These are phyloP conservation scores for Phytophthora europaea DNA, from an alignment of 352 stramenopile species.

Conservation along the genomic window DNA sequence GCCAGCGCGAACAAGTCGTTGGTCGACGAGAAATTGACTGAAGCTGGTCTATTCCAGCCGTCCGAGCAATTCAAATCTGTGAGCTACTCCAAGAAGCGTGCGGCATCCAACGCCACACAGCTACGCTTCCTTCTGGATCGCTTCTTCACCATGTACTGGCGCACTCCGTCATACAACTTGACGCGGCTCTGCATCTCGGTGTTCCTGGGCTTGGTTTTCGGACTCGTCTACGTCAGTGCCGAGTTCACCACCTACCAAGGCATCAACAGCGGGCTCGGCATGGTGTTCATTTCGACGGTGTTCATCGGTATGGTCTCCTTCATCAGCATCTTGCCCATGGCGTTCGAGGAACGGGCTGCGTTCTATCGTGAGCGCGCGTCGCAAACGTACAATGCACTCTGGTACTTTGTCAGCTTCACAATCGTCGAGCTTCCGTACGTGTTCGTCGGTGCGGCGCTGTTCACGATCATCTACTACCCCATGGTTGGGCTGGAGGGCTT, in stretches of 20 bases:
- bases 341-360: constrained; percentile 86
- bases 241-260: constrained; percentile 65
- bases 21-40: constrained; percentile 38
- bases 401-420: constrained; percentile 65
- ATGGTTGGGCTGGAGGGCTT: constrained; percentile 58
- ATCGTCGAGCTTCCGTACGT: constrained; percentile 45
- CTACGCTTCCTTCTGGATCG: constrained; percentile 59
- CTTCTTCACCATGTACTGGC: constrained; percentile 76
- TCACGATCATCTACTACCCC: constrained; percentile 48
- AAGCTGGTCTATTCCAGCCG: constrained; percentile 46
- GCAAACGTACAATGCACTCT: constrained; percentile 85
- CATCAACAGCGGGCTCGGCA: constrained; percentile 71
- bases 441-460: constrained; percentile 30
- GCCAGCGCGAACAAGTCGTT: constrained; percentile 38
- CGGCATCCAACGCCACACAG: constrained; percentile 47
- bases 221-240: constrained; percentile 66
- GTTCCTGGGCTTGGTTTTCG: constrained; percentile 85
- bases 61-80: constrained; percentile 31
- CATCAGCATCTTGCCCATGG: constrained; percentile 79
- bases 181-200: constrained; percentile 78
- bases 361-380: constrained; percentile 81
- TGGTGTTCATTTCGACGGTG: constrained; percentile 88
- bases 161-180: constrained; percentile 89
- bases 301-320: constrained; percentile 89
- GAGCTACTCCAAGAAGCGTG: constrained; percentile 56